phyloP scores from a whole-genome alignment of 257 asterid species.

The Solanum clarkiae region DNA sequence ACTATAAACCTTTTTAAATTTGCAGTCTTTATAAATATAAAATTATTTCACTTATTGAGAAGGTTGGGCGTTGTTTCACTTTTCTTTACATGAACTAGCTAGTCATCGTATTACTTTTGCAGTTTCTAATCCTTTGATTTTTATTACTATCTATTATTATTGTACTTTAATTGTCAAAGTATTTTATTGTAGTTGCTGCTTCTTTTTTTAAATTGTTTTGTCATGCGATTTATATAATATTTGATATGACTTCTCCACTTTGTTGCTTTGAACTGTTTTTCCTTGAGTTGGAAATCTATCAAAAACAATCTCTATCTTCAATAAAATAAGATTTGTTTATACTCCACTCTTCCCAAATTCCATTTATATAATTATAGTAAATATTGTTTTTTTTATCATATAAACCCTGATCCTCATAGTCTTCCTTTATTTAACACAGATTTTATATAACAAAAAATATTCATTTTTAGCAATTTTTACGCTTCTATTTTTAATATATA shows the following conservation, averaged over 20 bases:
- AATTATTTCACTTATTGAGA: not conserved
- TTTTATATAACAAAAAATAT: not conserved
- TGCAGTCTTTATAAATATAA: not conserved
- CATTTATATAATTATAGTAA: too few relatives aligned
- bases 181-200: not conserved
- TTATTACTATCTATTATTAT: not conserved
- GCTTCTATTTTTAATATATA: not conserved
- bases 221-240: not conserved
- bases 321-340: not conserved
- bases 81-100: not conserved
- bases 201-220: not conserved
- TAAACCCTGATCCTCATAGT: not conserved
- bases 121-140: not conserved
- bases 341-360: not conserved
- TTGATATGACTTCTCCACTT: not conserved
- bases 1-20: not conserved
- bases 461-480: not conserved
- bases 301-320: not conserved
- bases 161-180: not conserved
- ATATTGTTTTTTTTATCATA: not conserved
- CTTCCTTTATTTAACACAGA: not conserved
- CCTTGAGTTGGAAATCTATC: rapidly evolving
- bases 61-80: not conserved
- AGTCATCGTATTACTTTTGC: not conserved
- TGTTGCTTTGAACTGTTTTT: not conserved